Conservation (phyloP, 208 protist species). For the Crithidia mellificae region DNA sequence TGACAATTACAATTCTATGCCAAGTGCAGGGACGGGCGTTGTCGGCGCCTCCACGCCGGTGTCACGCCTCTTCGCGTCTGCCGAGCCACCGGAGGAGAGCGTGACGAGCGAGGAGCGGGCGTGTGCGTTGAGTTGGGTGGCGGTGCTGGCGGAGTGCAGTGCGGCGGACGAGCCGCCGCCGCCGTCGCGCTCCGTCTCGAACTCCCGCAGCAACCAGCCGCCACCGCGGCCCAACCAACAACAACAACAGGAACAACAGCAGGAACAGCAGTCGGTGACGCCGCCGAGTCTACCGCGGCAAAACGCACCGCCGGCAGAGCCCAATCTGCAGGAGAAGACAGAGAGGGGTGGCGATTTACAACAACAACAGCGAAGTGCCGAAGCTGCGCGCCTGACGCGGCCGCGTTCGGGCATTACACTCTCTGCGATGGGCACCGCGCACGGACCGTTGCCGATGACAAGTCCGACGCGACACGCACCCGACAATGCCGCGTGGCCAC, state of each 20-base stretch:
- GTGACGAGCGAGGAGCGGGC: conserved; percentile 14
- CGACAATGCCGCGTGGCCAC: neutral
- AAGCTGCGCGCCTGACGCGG: neutral
- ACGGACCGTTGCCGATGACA: conserved; percentile 20
- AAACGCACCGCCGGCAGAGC: neutral
- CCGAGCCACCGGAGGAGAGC: conserved; percentile 21
- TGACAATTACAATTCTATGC: no score
- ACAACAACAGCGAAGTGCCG: neutral
- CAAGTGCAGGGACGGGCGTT: no score
- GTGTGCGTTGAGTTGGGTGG: conserved; percentile 29
- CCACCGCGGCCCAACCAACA: no score
- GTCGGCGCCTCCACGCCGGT: conserved; percentile 8
- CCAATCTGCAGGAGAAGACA: neutral
- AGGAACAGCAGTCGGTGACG: neutral
- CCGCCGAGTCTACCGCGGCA: neutral
- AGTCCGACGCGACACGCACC: neutral
- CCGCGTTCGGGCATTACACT: conserved; percentile 21
- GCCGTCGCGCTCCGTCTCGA: no score
- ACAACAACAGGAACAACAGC: no score
- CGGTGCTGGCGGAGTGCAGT: conserved; percentile 21
- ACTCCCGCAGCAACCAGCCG: neutral
- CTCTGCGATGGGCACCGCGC: neutral
- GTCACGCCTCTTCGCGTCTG: neutral
- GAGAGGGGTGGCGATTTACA: neutral
- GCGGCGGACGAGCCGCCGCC: conserved; percentile 15